Base-by-base conservation (phyloP, 2,329 filamentous ascomycete species). In the Teratosphaeria zuluensis region DNA sequence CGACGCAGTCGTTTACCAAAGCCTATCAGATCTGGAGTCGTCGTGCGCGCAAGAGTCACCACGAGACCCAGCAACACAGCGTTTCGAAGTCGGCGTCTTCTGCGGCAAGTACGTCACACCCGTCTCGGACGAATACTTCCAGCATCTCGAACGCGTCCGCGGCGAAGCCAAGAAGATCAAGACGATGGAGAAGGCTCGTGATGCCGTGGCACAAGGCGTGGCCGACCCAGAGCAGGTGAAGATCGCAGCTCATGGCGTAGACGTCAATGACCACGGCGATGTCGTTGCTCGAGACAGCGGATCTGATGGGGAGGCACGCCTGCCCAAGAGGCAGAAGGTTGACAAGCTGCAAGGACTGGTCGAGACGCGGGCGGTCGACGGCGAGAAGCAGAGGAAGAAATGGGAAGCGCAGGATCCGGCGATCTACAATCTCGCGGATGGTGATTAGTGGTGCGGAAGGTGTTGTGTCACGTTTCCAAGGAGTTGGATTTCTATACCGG, bases 61-160 rank as follows among this genome's bases (percentile, higher is more conserved):
- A 55, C 76, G 81, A 58, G 75, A 81, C 61, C 76, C 77, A 35
- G 71, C 82, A 66, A 78, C 78, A 8, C 77, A 82, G 63, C 78
- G 86, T 58, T 96, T 96, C 65, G 92, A 97, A 71, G 85, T 95
- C 2, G 92, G 92, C 57, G 92, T 96, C 8, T 96, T 97, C 77
- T 90, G 86, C 69, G 92, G 92, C 53, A 84, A 85, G 63, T 96
- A 96, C 73, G 80, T 89, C 61, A 96, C 92, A 0, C 84, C 84
- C 0, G 88, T 96, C 1, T 83, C 87, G 1, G 81, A 85, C 6
- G 85, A 82, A 42, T 96, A 96, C 75, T 94, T 96, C 65, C 84
- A 89, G 64, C 89, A 90, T 67, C 79, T 95, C 4, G 86, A 89
- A 73, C 77, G 81, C 59, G 75, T 91, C 19, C 81, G 89, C 56